Base-by-base conservation (phyloP, 768 basidiomycete species). In the Pleurotus citrinopileatus region DNA sequence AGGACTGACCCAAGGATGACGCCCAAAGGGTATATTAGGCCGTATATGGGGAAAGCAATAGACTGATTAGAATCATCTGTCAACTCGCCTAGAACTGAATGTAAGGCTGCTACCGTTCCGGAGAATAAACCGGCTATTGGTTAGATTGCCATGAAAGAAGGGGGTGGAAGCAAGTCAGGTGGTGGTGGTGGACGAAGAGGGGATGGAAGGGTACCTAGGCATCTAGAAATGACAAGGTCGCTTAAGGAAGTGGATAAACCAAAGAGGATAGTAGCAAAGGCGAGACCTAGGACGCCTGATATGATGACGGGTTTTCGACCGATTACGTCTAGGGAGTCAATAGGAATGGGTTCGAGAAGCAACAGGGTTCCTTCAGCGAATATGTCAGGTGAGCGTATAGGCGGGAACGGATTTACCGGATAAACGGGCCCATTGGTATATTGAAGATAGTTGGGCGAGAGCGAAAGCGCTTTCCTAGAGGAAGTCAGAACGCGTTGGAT, bases 261-360 rank as follows among this genome's bases (percentile, higher is more conserved):
- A 61, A 87, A 81, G 20, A 74, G 58, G 5, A 80, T 27, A 0
- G 81, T 84, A 4, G 80, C 66, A 12, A 76, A 19, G 1, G 75
- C 71, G 27, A 78, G 70, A 6, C 80, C 81, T 2, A 73, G 53
- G 19, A 74, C 71, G 7, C 85, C 84, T 3, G 69, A 55, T 28
- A 86, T 72, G 20, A 88, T 73, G 15, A 86, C 77, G 9, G 86
- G 86, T 23, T 81, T 74, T 32, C 86, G 76, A 26, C 86, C 87
- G 44, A 84, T 71, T 27, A 65, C 64, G 29, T 32, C 29, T 32
- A 32, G 7, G 6, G 29, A n/a, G 29, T 32, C 7, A 13, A 6
- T 6, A 32, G 29, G 6, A 13, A 32, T 32, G 29, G 29, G n/a
- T n/a, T 32, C 29, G 29, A 32, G 29, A 66, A 87, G 84, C 80